Percentiles rank a stretch among this genome's conserved stretches.
These are phyloP conservation scores for Aspergillus carlsbadensis DNA, from an alignment of 495 filamentous ascomycete species.

Conservation along the genomic window DNA sequence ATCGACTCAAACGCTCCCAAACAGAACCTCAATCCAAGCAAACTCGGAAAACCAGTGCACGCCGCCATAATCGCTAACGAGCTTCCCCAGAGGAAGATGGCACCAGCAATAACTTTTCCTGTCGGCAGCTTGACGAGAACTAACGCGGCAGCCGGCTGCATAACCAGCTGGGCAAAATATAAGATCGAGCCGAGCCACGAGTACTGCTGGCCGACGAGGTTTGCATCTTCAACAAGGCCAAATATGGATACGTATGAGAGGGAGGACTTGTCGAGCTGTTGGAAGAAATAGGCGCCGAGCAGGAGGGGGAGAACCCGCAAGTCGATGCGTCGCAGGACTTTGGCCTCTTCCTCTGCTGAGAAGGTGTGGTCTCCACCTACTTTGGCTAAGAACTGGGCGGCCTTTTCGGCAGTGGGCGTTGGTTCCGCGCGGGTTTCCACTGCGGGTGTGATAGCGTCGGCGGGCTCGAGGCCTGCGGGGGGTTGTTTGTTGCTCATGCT, in stretches of 20 bases:
- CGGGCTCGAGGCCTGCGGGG: background rate
- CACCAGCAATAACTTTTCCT: conserved; percentile 49
- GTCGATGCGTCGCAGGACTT: conserved; percentile 48
- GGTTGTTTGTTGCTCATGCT: background rate
- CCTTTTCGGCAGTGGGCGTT: conserved; percentile 3
- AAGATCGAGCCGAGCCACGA: conserved; percentile 48
- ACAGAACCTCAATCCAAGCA: conserved; percentile 53
- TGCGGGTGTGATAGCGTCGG: background rate
- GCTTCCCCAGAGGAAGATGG: conserved; percentile 54
- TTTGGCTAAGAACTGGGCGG: conserved; percentile 21
- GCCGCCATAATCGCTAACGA: conserved; percentile 51
- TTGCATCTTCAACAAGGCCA: conserved; percentile 37
- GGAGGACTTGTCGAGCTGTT: conserved; percentile 54
- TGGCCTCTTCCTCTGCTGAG: conserved; percentile 45
- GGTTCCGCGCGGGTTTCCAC: background rate
- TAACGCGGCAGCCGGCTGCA: conserved; percentile 24
- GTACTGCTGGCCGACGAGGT: conserved; percentile 45
- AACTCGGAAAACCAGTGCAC: conserved; percentile 47
- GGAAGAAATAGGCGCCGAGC: conserved; percentile 36
- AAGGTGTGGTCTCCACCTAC: conserved; percentile 27
- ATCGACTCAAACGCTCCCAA: conserved; percentile 57
- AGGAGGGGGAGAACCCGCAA: conserved; percentile 43
- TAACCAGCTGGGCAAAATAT: conserved; percentile 44
- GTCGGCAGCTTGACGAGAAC: conserved; percentile 27
- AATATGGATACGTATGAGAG: conserved; percentile 50